These are phyloP conservation scores for Phylloporus arenicola DNA, from an alignment of 768 basidiomycete genomes.

Conservation along the genomic window DNA sequence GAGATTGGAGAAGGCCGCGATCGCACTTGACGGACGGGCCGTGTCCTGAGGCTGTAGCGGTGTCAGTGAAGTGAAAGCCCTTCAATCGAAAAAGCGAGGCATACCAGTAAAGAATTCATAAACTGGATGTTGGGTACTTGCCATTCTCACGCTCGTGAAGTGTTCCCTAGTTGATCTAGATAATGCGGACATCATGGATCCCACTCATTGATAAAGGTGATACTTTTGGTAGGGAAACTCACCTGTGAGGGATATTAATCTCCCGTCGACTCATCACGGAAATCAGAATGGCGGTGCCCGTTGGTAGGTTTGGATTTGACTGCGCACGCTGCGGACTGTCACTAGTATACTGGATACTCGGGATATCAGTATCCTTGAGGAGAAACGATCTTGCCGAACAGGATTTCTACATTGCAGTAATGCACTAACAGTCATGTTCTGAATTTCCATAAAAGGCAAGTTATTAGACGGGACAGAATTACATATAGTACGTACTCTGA, in stretches of 20 bases:
- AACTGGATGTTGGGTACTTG: neutral
- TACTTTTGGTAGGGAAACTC: neutral
- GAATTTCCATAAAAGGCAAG: neutral
- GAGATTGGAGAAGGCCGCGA: conserved; percentile 6
- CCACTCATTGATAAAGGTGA: too few species aligned
- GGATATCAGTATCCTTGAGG: too few species aligned
- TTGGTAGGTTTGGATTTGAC: too few species aligned
- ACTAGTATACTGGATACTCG: too few species aligned
- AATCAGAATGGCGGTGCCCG: neutral
- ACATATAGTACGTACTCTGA: neutral
- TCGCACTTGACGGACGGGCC: neutral
- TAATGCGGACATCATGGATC: too few species aligned
- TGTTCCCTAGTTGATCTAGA: too few species aligned
- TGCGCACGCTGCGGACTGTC: too few species aligned
- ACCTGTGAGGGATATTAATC: neutral
- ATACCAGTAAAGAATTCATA: neutral
- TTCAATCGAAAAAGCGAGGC: neutral
- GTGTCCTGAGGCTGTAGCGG: neutral
- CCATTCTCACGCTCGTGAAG: too few species aligned
- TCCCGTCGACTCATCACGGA: neutral
- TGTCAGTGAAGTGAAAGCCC: neutral
- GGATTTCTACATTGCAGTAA: too few species aligned
- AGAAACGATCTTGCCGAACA: too few species aligned
- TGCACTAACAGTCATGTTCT: too few species aligned
- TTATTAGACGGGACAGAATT: neutral